These are phyloP conservation scores for Fonsecaea monophora DNA, from an alignment of 2,329 filamentous ascomycete genomes.

Conservation along the genomic window DNA sequence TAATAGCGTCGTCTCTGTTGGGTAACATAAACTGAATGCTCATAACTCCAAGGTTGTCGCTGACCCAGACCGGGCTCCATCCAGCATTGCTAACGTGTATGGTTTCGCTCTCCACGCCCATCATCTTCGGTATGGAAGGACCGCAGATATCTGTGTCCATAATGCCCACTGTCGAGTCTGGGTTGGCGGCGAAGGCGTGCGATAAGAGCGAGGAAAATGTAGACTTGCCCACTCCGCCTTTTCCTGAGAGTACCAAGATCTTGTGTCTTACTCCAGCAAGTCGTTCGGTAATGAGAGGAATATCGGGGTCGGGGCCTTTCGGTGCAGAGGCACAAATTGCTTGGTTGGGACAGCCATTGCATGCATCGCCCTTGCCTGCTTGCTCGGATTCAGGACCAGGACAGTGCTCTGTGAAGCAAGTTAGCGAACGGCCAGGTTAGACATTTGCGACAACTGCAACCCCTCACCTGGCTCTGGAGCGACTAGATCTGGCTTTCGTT, in stretches of 20 bases:
- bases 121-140: slow-evolving; percentile 97
- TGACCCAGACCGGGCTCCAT: slow-evolving; percentile 95
- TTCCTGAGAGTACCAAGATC: slow-evolving; percentile 88
- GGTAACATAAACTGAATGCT: slow-evolving; percentile 98
- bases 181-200: slow-evolving; percentile 85
- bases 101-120: slow-evolving; percentile 84
- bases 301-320: slow-evolving; percentile 94
- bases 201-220: slow-evolving; percentile 89
- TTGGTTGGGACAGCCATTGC: slow-evolving; percentile 95
- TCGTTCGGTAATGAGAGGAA: slow-evolving; percentile 83
- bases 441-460: slow-evolving; percentile 3
- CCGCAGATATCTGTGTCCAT: slow-evolving; percentile 99
- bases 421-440: slow-evolving; percentile 2
- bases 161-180: slow-evolving; percentile 80
- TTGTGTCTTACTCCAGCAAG: slow-evolving; percentile 86
- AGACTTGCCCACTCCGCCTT: slow-evolving; percentile 95
- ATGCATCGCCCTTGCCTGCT: slow-evolving; percentile 75
- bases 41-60: slow-evolving; percentile 94
- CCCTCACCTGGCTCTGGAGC: slow-evolving; percentile 79
- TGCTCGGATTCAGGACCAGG: slow-evolving; percentile 72
- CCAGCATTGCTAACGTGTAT: slow-evolving; percentile 88
- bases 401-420: slow-evolving; percentile 72
- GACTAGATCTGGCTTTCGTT: slow-evolving; percentile 81
- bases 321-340: slow-evolving; percentile 91
- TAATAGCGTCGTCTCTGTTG: slow-evolving; percentile 89